These are phyloP conservation scores for Synchytrium microbalum DNA, from an alignment of 371 early-diverging fungal species.

Conservation along the genomic window DNA sequence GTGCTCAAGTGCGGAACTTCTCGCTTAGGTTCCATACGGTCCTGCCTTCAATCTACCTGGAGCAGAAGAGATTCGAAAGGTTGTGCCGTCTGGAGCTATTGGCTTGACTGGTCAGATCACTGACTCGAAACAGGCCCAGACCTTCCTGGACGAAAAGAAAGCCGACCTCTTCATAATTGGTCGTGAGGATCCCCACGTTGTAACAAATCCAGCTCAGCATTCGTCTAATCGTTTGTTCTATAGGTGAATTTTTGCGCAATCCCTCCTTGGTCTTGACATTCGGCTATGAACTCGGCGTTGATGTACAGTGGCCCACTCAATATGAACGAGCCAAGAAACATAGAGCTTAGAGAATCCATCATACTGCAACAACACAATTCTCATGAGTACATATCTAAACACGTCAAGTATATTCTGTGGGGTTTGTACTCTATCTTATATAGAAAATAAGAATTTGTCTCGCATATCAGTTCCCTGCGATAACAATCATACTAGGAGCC, in stretches of 20 bases:
- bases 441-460: too few relatives aligned
- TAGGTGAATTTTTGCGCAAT: conserved; percentile 51
- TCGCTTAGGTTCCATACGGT: neutral
- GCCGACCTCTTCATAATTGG: conserved; percentile 74
- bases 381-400: too few relatives aligned
- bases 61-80: conserved; percentile 32
- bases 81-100: conserved; percentile 18
- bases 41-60: conserved; percentile 21
- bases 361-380: neutral
- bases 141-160: conserved; percentile 49
- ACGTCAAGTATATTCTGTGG: too few relatives aligned
- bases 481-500: too few relatives aligned
- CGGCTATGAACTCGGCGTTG: conserved; percentile 54
- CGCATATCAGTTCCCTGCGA: too few relatives aligned
- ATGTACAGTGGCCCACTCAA: conserved; percentile 56
- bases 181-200: conserved; percentile 32
- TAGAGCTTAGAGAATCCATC: conserved; percentile 1
- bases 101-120: conserved; percentile 72
- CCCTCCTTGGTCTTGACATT: conserved; percentile 43
- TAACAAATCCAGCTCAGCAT: neutral
- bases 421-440: too few relatives aligned
- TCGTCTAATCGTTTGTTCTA: neutral
- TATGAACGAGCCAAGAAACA: conserved; percentile 32
- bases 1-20: neutral
- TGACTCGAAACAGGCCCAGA: conserved; percentile 55